phyloP scores from a whole-genome alignment of 2,329 filamentous ascomycete species.

The Colletotrichum simmondsii region DNA sequence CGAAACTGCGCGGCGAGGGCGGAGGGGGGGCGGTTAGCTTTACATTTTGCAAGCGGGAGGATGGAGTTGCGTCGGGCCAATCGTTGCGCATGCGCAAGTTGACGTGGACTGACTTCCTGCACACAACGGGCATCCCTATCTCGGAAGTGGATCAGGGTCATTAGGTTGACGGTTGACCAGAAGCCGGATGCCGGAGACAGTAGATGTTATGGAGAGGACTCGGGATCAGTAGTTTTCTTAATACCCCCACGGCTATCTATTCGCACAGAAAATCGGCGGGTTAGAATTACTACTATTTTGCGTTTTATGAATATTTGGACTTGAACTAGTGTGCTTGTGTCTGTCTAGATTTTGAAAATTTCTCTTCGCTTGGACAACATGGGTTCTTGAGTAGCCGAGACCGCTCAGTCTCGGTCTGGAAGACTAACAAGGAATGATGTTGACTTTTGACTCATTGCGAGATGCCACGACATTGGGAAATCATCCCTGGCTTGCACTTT shows the following conservation, averaged over 20 bases:
- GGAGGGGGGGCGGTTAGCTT: not conserved
- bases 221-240: conserved; percentile 19
- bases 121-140: not conserved
- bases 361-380: not conserved
- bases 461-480: conserved; percentile 12
- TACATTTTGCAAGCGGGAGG: conserved; percentile 15
- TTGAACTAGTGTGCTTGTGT: not conserved
- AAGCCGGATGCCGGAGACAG: conserved; percentile 1
- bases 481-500: not conserved
- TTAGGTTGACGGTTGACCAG: not conserved
- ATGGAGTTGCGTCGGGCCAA: conserved; percentile 19
- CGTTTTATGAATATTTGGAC: not conserved
- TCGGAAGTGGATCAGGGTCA: conserved; percentile 16
- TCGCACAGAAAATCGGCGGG: conserved; percentile 11
- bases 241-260: conserved; percentile 21
- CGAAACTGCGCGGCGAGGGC: conserved; percentile 25
- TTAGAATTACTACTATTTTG: not conserved
- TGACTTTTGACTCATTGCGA: conserved; percentile 11
- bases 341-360: not conserved
- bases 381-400: not conserved
- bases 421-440: not conserved
- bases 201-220: not conserved
- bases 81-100: conserved; percentile 7
- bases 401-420: not conserved
- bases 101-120: conserved; percentile 25